phyloP scores from a whole-genome alignment of 805 yeast species.

The Starmerella powellii region DNA sequence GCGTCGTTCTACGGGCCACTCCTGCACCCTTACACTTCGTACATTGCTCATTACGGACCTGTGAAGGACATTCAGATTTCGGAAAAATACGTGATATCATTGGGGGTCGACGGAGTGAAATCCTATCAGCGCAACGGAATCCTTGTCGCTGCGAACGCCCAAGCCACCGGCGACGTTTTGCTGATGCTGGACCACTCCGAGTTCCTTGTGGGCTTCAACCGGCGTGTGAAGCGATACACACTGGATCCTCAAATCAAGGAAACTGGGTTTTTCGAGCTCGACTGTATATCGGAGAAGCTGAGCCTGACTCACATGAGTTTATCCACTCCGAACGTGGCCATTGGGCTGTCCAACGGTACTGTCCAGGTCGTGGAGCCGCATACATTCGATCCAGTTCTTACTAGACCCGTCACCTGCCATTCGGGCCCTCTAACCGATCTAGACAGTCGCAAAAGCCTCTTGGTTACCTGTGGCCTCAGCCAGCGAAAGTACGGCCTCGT shows the following conservation, averaged over 20 bases:
- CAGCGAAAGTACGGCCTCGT: slow-evolving; percentile 49
- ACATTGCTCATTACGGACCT: slow-evolving; percentile 39
- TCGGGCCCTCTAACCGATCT: slow-evolving; percentile 32
- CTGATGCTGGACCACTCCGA: slow-evolving; percentile 27
- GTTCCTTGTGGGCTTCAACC: slow-evolving; percentile 28
- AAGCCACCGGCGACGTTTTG: slow-evolving; percentile 23
- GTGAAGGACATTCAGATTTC: slow-evolving; percentile 44
- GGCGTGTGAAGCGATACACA: slow-evolving; percentile 26
- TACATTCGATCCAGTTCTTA: slow-evolving; percentile 23
- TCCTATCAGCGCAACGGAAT: slow-evolving; percentile 50
- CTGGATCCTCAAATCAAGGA: slow-evolving; percentile 31
- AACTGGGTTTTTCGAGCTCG: slow-evolving; percentile 25
- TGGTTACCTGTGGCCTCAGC: slow-evolving; percentile 63
- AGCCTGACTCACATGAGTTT: slow-evolving; percentile 26
- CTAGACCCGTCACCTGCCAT: slow-evolving; percentile 25
- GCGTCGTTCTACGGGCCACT: slow-evolving; percentile 37
- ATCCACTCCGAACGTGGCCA: slow-evolving; percentile 27
- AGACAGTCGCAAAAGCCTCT: slow-evolving; percentile 29
- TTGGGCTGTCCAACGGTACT: slow-evolving; percentile 29
- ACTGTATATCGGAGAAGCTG: slow-evolving; percentile 16
- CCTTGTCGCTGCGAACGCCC: slow-evolving; percentile 28
- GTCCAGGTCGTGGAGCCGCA: slow-evolving; percentile 30
- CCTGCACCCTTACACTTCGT: slow-evolving; percentile 46
- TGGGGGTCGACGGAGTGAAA: slow-evolving; percentile 41
- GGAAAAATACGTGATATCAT: slow-evolving; percentile 46